Base-by-base conservation (phyloP, 176 grass and related monocot genomes). In the Tillandsia fasciculata region DNA sequence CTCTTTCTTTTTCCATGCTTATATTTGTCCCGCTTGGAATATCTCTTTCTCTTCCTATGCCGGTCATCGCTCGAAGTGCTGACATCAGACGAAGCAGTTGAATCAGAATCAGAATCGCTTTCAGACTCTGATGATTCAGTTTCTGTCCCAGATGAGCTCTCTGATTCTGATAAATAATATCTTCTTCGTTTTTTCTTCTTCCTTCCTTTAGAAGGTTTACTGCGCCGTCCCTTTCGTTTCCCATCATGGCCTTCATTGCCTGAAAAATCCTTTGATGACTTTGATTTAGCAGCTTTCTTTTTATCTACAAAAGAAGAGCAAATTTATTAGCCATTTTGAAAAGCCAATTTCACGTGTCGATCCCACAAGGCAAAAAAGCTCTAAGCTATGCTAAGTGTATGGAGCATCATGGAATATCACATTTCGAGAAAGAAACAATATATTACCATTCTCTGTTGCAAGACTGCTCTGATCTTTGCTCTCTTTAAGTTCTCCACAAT, bases 51-150 rank as follows among this genome's bases (percentile, higher is more conserved):
- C 27, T 57, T 81, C 72, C 67, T 87, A 66, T 84, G 84, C 56
- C 85, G 70, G 48, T 94, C 95, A 80, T 90, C 87, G 80, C 89
- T 93, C 83, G 95, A 99, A 56, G 86, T 92, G 68, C 95, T 99
- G 66, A 90, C 50, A 78, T 90, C 90, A 53, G 95, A 90, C 20
- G 72, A 76, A 15, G 87, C 83, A 49, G 85, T 90, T 24, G 95
- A 90, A 54, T 87, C 73, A 57, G 79, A 74, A 79, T 93, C 90
- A 72, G 87, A 93, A 20, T 90, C 95, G 1, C 84, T 90, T 24
- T 90, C 90, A 14, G 80, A 83, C 51, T 99, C 87, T n/a, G 81
- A 92, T 1, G 68, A 70, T 26, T 90, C 87, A 70, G 81, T 80
- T 26, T 87, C 90, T 8, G 90, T 79, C 53, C 90, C 89, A 1